Percentiles rank a stretch among this genome's conserved stretches.
Conservation (phyloP, 371 early-diverging fungal species). For the Sporodiniella umbellata region DNA sequence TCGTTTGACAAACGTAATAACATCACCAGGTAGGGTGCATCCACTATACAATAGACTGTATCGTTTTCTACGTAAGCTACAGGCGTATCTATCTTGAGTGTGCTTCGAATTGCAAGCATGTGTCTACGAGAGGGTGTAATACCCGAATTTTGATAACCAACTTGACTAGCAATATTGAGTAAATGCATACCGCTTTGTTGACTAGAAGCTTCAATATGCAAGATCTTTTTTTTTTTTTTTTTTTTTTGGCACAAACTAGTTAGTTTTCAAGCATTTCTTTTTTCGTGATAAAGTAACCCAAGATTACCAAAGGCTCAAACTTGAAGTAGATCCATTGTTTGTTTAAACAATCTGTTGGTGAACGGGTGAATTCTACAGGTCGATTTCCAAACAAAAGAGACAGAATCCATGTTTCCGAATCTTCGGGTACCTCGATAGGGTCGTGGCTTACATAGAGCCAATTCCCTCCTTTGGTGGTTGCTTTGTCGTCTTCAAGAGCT, state of each 20-base stretch:
- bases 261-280: too few species aligned
- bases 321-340: constrained; percentile 53
- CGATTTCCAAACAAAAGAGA: constrained; percentile 35
- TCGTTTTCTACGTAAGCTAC: constrained; percentile 48
- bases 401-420: constrained; percentile 24
- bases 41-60: constrained; percentile 46
- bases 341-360: constrained; percentile 8
- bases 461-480: constrained; percentile 52
- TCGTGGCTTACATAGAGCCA: constrained; percentile 65
- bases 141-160: constrained; percentile 65
- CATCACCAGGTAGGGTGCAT: constrained; percentile 39
- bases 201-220: constrained; percentile 61
- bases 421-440: constrained; percentile 42
- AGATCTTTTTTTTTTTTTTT: constrained; percentile 30
- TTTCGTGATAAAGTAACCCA: too few species aligned
- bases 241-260: too few species aligned
- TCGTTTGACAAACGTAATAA: constrained; percentile 49
- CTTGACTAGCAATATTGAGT: constrained; percentile 46
- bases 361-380: constrained; percentile 22
- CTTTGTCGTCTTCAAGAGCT: constrained; percentile 23
- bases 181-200: constrained; percentile 51
- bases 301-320: constrained; percentile 66
- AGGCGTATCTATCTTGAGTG: constrained; percentile 61
- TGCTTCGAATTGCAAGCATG: constrained; percentile 61
- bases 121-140: constrained; percentile 57